Evolutionary conservation across 2,329 filamentous ascomycete species (phyloP).

Genomic region (Talaromyces funiculosus): DNA sequence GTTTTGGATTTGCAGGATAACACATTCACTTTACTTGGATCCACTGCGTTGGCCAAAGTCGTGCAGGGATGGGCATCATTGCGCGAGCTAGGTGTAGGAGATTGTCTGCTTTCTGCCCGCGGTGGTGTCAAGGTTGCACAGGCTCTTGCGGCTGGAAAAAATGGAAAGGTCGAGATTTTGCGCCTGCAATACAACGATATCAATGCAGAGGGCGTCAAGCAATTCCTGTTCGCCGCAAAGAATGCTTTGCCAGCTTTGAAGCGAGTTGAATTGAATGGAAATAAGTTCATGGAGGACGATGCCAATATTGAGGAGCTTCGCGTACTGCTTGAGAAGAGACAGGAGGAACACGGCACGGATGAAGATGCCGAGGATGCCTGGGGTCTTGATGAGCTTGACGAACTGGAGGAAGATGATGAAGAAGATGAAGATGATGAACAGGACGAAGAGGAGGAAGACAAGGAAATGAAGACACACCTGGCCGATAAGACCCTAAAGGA

Average conservation of each 20-base stretch:
- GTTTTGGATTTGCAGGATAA: slow-evolving; percentile 94
- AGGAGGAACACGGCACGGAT: slow-evolving; percentile 59
- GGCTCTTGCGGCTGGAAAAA: slow-evolving; percentile 68
- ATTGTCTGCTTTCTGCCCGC: slow-evolving; percentile 75
- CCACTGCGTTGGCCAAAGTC: slow-evolving; percentile 69
- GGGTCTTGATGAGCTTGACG: slow-evolving; percentile 79
- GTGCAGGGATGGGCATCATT: slow-evolving; percentile 69
- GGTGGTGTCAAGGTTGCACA: slow-evolving; percentile 69
- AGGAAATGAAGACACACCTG: slow-evolving; percentile 51
- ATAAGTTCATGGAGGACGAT: slow-evolving; percentile 88
- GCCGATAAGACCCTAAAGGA: slow-evolving; percentile 66
- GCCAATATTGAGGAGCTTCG: slow-evolving; percentile 62
- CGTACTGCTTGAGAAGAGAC: slow-evolving; percentile 68
- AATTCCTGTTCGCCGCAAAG: slow-evolving; percentile 63
- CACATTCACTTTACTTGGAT: slow-evolving; percentile 81
- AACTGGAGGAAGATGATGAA: slow-evolving; percentile 69
- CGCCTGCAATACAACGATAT: slow-evolving; percentile 94
- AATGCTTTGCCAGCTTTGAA: slow-evolving; percentile 67
- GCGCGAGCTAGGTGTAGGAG: slow-evolving; percentile 78
- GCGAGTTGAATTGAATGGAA: slow-evolving; percentile 90
- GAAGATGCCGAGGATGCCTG: slow-evolving; percentile 71
- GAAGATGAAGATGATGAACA: slow-evolving; percentile 66
- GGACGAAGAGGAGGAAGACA: slow-evolving; percentile 64
- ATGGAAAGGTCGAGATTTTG: slow-evolving; percentile 72
- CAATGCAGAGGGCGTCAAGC: slow-evolving; percentile 66